phyloP scores from a whole-genome alignment of 257 asterid species.

The Anisodus acutangulus region DNA sequence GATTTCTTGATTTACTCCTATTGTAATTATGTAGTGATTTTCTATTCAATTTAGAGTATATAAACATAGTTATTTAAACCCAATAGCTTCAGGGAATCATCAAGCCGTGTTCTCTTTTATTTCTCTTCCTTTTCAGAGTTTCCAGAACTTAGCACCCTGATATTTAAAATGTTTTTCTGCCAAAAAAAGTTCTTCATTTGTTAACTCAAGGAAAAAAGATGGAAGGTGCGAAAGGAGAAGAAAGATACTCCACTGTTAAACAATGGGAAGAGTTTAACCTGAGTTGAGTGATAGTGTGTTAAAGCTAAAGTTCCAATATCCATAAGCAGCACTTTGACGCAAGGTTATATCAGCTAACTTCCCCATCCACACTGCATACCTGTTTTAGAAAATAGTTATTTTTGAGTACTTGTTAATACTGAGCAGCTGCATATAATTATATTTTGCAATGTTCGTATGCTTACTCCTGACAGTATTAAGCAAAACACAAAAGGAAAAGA shows the following conservation, averaged over 20 bases:
- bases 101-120: too few species aligned
- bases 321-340: constrained; percentile 98
- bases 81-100: too few species aligned
- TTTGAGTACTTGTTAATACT: not conserved
- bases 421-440: not conserved
- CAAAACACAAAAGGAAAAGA: not conserved
- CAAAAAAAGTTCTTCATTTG: not conserved
- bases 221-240: constrained; percentile 19
- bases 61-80: too few species aligned
- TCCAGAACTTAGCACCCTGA: not conserved
- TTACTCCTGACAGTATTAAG: constrained; percentile 23
- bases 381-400: constrained; percentile 38
- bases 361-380: constrained; percentile 76
- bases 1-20: too few species aligned
- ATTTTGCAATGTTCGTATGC: not conserved
- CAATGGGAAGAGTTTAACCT: constrained; percentile 54
- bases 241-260: constrained; percentile 11
- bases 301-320: constrained; percentile 90
- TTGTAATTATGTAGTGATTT: too few species aligned
- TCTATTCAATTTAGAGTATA: too few species aligned
- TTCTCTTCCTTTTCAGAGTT: too few species aligned
- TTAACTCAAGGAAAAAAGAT: constrained; percentile 12
- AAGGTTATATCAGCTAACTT: constrained; percentile 78
- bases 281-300: constrained; percentile 87
- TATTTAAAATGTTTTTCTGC: not conserved